These are phyloP conservation scores for Leishmania martiniquensis DNA, from an alignment of 208 protist genomes.

Conservation along the genomic window DNA sequence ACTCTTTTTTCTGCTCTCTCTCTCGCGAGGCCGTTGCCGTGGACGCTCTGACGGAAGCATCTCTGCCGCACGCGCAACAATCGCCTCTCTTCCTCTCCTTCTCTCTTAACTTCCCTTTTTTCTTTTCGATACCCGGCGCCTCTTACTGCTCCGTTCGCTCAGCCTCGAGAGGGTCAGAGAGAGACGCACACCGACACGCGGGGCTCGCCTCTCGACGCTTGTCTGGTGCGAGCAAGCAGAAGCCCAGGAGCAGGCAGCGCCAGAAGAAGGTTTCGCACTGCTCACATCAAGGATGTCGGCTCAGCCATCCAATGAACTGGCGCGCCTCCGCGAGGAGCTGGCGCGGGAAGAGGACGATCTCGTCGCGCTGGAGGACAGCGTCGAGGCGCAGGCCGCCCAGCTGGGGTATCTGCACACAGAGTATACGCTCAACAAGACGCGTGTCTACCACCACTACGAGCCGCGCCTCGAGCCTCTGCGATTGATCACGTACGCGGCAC, in stretches of 20 bases:
- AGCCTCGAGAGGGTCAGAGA: background rate
- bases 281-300: background rate
- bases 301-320: constrained; percentile 29
- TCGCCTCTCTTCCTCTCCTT: background rate
- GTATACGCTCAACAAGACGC: constrained; percentile 67
- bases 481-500: constrained; percentile 40
- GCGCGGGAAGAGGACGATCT: constrained; percentile 50
- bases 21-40: background rate
- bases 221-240: background rate
- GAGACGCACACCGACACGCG: background rate
- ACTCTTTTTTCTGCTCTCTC: too few species aligned
- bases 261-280: background rate
- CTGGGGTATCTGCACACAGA: constrained; percentile 71
- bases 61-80: background rate
- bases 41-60: background rate
- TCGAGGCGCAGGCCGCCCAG: constrained; percentile 59
- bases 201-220: background rate
- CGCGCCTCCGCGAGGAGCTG: constrained; percentile 36
- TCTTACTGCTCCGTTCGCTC: background rate
- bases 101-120: background rate
- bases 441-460: constrained; percentile 59
- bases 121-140: background rate
- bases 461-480: constrained; percentile 55
- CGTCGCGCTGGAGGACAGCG: constrained; percentile 51
- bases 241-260: too few species aligned